A percentile compares a stretch with the other conserved stretches of the same genome.
phyloP scores from a whole-genome alignment of 2,329 filamentous ascomycete genomes.

The Penicillium vulpinum region DNA sequence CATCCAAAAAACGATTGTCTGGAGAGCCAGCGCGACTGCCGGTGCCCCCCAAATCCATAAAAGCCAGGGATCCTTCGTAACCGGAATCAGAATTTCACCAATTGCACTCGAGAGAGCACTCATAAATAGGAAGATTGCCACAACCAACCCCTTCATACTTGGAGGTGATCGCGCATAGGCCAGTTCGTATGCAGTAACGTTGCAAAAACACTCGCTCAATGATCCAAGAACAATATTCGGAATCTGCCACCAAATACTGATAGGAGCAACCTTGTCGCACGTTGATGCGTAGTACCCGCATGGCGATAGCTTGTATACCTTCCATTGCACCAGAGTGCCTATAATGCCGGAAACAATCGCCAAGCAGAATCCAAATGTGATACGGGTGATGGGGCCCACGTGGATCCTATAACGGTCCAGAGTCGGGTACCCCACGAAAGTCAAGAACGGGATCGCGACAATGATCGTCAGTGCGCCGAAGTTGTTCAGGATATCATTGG shows the following conservation, averaged over 20 bases:
- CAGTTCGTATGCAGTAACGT: conserved; percentile 48
- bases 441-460: conserved; percentile 46
- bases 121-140: conserved; percentile 45
- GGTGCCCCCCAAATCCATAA: conserved; percentile 53
- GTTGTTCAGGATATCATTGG: conserved; percentile 41
- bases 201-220: conserved; percentile 44
- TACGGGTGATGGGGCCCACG: neutral
- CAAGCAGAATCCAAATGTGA: neutral
- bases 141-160: conserved; percentile 46
- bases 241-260: conserved; percentile 47
- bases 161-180: conserved; percentile 47
- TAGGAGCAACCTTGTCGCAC: conserved; percentile 41
- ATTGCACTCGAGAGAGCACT: conserved; percentile 43
- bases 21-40: conserved; percentile 49
- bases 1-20: conserved; percentile 53
- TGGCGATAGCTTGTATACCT: conserved; percentile 49
- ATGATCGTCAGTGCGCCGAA: conserved; percentile 55
- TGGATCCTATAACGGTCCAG: neutral
- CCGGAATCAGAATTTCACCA: conserved; percentile 46
- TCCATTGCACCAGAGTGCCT: neutral
- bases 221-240: conserved; percentile 40
- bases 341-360: neutral
- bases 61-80: conserved; percentile 50
- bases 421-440: conserved; percentile 50
- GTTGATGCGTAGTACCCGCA: conserved; percentile 44